Evolutionary conservation across 176 grass and related monocot genomes (phyloP), one percentile per base, ranked within the genome.

Genomic region (Oryza nivara): DNA sequence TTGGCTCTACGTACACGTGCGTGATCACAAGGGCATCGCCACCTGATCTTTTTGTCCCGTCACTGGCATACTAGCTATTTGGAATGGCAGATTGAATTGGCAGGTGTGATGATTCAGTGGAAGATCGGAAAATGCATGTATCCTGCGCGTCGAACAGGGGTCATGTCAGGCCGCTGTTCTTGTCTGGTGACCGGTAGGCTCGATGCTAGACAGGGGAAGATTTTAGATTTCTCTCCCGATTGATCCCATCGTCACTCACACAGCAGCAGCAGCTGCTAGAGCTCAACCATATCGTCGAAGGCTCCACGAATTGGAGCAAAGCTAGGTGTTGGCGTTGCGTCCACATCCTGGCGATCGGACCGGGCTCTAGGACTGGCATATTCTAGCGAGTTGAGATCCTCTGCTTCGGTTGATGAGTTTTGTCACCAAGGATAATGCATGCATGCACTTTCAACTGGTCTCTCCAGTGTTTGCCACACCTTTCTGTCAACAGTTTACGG

Each of bases 1-100:
- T 52, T 86, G 84, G 79, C 67, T 48, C 35, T 78, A 86, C 67
- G 74, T 90, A 86, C 84, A 63, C 84, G 88, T 81, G 88, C 73
- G 41, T 3, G 61, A 34, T 34, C 70, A 78, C 3, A 5, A 71
- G 7, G 77, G 0, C 30, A 9, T 7, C 54, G 54, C 14, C 15
- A 52, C n/a, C 58, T 63, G 58, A 63, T 63, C 58, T 74, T 60
- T 48, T 16, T 43, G 67, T 90, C 73, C 0, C 9, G 40, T 70
- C 85, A 47, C 48, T 28, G 80, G 47, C 32, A 1, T 32, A 32
- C 30, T 32, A 7, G 9, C 41, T 51, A 0, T 56, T 23, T 5
- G 30, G 30, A 25, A 34, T 44, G 77, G 19, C 49, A 13, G 38
- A 32, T 32, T 32, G 30, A 32, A 32, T 32, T 32, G 30, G 38